Evolutionary conservation across 345 rosid genomes (phyloP).

Genomic region (Brassica nigra): DNA sequence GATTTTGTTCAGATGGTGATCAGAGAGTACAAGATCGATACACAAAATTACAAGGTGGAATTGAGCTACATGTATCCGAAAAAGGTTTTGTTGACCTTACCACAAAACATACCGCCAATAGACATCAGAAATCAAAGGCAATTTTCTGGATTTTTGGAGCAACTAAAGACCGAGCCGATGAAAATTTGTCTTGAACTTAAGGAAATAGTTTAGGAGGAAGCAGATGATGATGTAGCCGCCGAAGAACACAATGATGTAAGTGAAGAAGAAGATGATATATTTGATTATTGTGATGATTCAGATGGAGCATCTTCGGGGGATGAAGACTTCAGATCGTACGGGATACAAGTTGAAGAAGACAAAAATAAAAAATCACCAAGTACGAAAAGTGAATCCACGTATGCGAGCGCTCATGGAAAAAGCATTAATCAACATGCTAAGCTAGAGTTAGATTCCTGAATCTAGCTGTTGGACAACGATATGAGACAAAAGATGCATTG

Average conservation of each 20-base stretch:
- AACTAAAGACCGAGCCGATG: not conserved
- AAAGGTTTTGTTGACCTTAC: not conserved
- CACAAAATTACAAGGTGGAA: not conserved
- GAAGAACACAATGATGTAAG: not conserved
- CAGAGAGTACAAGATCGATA: not conserved
- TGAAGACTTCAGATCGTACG: not conserved
- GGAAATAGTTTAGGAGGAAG: not conserved
- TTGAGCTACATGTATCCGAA: not conserved
- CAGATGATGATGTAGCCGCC: not conserved
- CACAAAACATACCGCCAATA: not conserved
- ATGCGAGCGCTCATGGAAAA: not conserved
- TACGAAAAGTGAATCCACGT: not conserved
- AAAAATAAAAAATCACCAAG: not conserved
- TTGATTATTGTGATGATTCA: not conserved
- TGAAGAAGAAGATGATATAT: not conserved
- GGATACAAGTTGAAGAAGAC: not conserved
- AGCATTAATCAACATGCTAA: not conserved
- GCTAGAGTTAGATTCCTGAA: not conserved
- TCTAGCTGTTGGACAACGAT: not conserved
- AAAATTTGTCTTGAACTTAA: not conserved
- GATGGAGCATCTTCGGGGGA: not conserved
- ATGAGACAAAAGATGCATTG: not conserved
- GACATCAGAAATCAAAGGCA: not conserved
- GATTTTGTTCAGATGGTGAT: not conserved
- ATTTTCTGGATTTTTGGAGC: not conserved